Percentiles rank a stretch among this genome's conserved stretches.
phyloP scores from a whole-genome alignment of 2,329 filamentous ascomycete genomes.

The Neospermospora avenae region DNA sequence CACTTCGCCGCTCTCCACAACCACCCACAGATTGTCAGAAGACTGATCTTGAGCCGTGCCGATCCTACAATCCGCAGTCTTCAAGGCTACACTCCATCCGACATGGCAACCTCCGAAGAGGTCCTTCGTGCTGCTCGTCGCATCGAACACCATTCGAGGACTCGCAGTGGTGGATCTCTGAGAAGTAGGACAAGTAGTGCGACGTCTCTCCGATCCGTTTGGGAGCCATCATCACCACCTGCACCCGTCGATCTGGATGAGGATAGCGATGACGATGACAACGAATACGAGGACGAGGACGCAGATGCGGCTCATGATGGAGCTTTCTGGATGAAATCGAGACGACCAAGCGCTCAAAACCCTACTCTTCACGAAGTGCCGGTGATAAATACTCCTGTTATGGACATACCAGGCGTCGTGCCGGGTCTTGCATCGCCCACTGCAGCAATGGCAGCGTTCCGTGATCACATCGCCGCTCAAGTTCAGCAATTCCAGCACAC shows the following conservation, averaged over 20 bases:
- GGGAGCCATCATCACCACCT: slow-evolving; percentile 53
- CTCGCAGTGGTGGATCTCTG: slow-evolving; percentile 61
- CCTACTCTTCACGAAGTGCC: slow-evolving; percentile 13
- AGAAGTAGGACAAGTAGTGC: slow-evolving; percentile 62
- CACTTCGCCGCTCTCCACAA: slow-evolving; percentile 77
- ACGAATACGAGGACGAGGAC: slow-evolving; percentile 37
- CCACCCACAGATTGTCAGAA: slow-evolving; percentile 71
- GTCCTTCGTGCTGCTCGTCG: slow-evolving; percentile 62
- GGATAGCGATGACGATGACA: slow-evolving; percentile 42
- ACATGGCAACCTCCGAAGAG: slow-evolving; percentile 64
- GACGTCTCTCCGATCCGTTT: slow-evolving; percentile 63
- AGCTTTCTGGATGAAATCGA: slow-evolving; percentile 36
- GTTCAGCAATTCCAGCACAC: slow-evolving; percentile 74
- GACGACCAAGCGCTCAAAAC: slow-evolving; percentile 32
- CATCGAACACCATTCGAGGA: slow-evolving; percentile 60
- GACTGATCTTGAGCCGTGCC: slow-evolving; percentile 69
- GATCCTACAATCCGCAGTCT: slow-evolving; percentile 68
- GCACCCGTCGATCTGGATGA: slow-evolving; percentile 35
- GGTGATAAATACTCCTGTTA: slow-evolving; percentile 24
- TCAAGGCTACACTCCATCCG: slow-evolving; percentile 66
- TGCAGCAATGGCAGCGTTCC: slow-evolving; percentile 65
- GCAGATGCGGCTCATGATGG: slow-evolving; percentile 29
- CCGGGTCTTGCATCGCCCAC: slow-evolving; percentile 48
- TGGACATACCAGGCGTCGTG: slow-evolving; percentile 27
- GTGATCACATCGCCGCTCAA: slow-evolving; percentile 70